Evolutionary conservation across 306 rosid genomes (phyloP), one percentile per base, ranked within the genome.

Genomic region (Styphnolobium japonicum): DNA sequence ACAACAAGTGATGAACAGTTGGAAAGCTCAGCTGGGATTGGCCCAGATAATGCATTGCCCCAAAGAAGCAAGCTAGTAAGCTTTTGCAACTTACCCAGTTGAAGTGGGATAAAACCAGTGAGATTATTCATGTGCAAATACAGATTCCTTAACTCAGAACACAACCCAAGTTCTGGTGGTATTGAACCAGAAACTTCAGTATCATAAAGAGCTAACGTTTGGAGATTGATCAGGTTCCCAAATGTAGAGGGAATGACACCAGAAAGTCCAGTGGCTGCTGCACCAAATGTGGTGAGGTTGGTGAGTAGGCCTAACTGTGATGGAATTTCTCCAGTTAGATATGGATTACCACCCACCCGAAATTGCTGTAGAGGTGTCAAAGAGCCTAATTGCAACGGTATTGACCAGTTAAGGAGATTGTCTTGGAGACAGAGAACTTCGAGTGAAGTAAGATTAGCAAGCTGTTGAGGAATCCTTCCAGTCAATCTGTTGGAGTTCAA

Each of bases 251-350:
- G 98, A 51, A 96, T 85, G 37, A 64, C 58, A 39, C 98, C 99
- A 0, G 98, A 90, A 81, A 95, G 94, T n/a, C 90, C 96, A 1
- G 99, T 93, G 19, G 97, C 89, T 1, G 99, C 99, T 0, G 91
- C 98, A 42, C 99, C 99, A 80, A 96, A 96, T 48, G 90, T 89
- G 29, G 99, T 93, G 80, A 96, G 96, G 62, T 93, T 96, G 45
- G 89, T 82, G 49, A 96, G 94, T 6, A 90, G 68, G 46, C 98
- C 98, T 42, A 96, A 36, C 45, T 93, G 89, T 3, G 86, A 74
- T 4, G 98, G 99, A 67, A 96, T 88, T 61, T 85, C 86, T 65
- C 99, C 99, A 2, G 80, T 86, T 71, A 95, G 87, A 63, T 88
- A 87, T 19, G 93, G 98, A 77, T 95, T 95, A 49, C 99, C 99